Conservation (phyloP, 2,329 filamentous ascomycete species). For the Bisporella sp. region DNA sequence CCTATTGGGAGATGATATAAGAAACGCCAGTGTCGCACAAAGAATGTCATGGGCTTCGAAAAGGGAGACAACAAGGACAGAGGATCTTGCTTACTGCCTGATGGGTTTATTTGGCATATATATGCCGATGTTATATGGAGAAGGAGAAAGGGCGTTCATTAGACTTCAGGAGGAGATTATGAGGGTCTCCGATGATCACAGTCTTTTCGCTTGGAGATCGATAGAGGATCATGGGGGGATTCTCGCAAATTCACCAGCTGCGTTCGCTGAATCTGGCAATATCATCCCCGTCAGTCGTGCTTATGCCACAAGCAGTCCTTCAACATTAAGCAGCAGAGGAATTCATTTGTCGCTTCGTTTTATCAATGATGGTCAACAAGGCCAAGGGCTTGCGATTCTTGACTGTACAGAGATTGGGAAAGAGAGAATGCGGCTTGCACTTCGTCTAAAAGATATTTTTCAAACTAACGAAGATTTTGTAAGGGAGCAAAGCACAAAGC, state of each 20-base stretch:
- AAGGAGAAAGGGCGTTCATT: too few relatives aligned
- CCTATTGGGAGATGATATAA: conserved; percentile 11
- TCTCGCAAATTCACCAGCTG: neutral
- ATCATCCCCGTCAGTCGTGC: neutral
- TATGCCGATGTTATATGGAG: conserved; percentile 32
- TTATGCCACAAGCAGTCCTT: neutral
- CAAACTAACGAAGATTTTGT: too few relatives aligned
- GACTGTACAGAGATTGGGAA: too few relatives aligned
- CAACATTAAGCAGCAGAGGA: neutral
- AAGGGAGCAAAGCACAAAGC: too few relatives aligned
- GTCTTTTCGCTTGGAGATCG: conserved; percentile 26
- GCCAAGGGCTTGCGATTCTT: too few relatives aligned
- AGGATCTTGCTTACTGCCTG: conserved; percentile 31
- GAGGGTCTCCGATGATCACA: conserved; percentile 27
- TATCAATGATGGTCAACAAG: too few relatives aligned
- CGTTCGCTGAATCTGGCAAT: neutral
- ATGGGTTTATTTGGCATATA: too few relatives aligned
- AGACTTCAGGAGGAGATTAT: conserved; percentile 32
- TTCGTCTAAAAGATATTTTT: too few relatives aligned
- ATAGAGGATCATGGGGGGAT: neutral
- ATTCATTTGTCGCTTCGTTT: neutral
- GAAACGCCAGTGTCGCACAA: conserved; percentile 33
- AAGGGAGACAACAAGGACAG: conserved; percentile 23
- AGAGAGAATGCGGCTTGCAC: too few relatives aligned
- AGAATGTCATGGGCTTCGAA: too few relatives aligned